Base-by-base conservation (phyloP, 352 stramenopile genomes). In the Globisporangium echinulatum region DNA sequence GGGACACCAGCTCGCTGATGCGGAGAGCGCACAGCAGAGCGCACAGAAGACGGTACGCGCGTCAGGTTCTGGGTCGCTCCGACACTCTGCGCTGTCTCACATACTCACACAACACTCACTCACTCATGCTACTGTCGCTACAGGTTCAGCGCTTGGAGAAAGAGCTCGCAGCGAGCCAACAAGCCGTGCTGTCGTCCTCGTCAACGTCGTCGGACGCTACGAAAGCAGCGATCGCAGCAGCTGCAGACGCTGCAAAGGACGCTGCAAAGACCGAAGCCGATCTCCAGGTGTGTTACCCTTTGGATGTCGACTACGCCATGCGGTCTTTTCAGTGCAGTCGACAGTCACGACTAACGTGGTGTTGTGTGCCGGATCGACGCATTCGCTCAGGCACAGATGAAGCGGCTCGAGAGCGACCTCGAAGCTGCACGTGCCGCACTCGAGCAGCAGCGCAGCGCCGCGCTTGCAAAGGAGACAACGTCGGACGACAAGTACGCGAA, bases 401-500 rank as follows among this genome's bases (percentile, higher is more conserved):
- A 72, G 40, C 63, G 78, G 8, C 56, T 82, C 15, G 69, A 86
- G 40, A 38, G 48, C 1, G 65, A 78, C 9, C 38, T 77, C n/a
- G 50, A 62, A 17, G 68, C 75, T 44, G 40, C 73, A 8, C 71
- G 77, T 56, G 54, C 46, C 11, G 68, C 88, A 54, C 59, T 87
- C 13, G 77, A 87, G n/a, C 65, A 86, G 49, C 78, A 88, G 38
- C 69, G 67, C n/a, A 71, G 72, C 43, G 63, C 71, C 5, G 66
- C 64, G 1, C 67, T 80, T 33, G 54, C 66, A 4, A 88, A 87
- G 52, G 71, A 86, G 49, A 61, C 68, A 0, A 70, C 70, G 19
- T 85, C 66, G 66, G 71, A 87, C 52, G 84, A 90, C 50, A 88
- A 79, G 36, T 70, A 92, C 50, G 64, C 80, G 25, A 92, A 92